Conservation (phyloP, 1,284 basidiomycete species). For the Phellinidium pouzarii region DNA sequence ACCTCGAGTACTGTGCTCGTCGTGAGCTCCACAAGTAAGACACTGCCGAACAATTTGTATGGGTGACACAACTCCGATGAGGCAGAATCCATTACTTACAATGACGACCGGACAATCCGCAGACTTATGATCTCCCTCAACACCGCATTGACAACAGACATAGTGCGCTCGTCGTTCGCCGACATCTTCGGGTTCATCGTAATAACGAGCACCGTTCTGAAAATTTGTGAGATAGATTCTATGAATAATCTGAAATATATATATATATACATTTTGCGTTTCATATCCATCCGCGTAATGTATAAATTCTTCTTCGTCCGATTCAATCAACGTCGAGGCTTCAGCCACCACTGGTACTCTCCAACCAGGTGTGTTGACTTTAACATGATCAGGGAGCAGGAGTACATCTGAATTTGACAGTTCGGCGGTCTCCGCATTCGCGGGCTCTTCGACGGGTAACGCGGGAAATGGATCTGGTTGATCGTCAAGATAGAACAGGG, state of each 20-base stretch:
- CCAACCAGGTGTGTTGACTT: not conserved
- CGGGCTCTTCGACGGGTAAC: not conserved
- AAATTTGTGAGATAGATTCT: not conserved
- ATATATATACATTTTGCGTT: constrained; percentile 1
- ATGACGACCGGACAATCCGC: constrained; percentile 16
- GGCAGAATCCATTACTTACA: constrained; percentile 7
- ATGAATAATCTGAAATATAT: not conserved
- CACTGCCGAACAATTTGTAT: constrained; percentile 51
- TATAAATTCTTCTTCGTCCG: constrained; percentile 18
- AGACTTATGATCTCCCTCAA: constrained; percentile 18
- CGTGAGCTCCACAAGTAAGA: constrained; percentile 77
- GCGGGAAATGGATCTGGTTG: constrained; percentile 1
- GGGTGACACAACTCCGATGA: not conserved
- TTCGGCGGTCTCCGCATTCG: not conserved
- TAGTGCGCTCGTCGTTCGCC: constrained; percentile 9
- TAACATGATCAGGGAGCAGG: constrained; percentile 15
- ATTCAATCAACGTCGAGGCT: constrained; percentile 3
- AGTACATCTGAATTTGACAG: not conserved
- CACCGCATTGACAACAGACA: constrained; percentile 17
- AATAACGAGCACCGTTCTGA: constrained; percentile 14
- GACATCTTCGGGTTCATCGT: constrained; percentile 12
- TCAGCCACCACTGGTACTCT: not conserved
- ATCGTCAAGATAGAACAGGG: constrained; percentile 13
- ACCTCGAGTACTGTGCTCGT: constrained; percentile 76
- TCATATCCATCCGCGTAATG: constrained; percentile 14